A percentile compares a stretch with the other conserved stretches of the same genome.
phyloP scores from a whole-genome alignment of 306 rosid species.

The Oxytropis ochrocephala region DNA sequence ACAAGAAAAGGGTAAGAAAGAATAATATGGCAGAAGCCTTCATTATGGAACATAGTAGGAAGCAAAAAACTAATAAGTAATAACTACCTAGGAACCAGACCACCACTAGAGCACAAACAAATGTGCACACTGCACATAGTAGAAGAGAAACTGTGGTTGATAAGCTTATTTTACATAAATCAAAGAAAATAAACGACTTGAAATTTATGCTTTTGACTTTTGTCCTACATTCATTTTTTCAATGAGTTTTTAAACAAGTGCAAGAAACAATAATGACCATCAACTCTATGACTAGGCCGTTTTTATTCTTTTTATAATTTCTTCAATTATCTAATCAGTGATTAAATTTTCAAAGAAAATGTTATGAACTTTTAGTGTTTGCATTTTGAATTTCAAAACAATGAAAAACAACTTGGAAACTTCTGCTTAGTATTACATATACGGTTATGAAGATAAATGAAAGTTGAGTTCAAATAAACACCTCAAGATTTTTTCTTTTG shows the following conservation, averaged over 20 bases:
- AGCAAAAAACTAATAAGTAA: background rate
- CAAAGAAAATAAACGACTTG: background rate
- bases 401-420: background rate
- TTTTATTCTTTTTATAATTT: background rate
- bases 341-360: background rate
- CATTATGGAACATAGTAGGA: background rate
- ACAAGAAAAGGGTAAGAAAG: background rate
- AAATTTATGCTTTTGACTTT: background rate
- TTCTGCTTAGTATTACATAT: background rate
- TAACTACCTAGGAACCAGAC: background rate
- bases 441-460: background rate
- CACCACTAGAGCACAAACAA: background rate
- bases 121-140: background rate
- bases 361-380: background rate
- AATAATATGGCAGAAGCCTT: background rate
- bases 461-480: conserved; percentile 23
- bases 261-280: background rate
- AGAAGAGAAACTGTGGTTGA: background rate
- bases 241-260: background rate
- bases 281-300: background rate
- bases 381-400: background rate
- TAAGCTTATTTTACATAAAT: background rate
- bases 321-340: background rate
- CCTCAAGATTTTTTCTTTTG: conserved; percentile 61
- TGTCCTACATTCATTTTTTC: background rate